phyloP scores from a whole-genome alignment of 495 filamentous ascomycete species.

The Bacidia gigantensis region DNA sequence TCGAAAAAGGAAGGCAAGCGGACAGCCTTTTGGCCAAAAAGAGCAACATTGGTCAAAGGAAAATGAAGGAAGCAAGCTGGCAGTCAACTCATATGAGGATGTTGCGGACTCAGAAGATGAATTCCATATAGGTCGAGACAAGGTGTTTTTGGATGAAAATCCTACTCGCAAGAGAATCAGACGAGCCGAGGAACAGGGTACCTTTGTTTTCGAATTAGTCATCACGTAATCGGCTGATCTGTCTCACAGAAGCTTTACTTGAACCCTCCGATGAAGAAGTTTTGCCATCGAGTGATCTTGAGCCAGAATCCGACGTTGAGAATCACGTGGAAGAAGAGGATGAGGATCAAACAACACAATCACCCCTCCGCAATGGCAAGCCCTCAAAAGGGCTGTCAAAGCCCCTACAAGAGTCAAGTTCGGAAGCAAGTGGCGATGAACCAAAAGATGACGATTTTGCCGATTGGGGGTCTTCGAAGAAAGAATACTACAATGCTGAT shows the following conservation, averaged over 20 bases:
- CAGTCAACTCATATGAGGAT: constrained; percentile 32
- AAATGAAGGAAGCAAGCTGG: constrained; percentile 38
- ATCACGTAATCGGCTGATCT: not conserved
- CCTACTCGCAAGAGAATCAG: constrained; percentile 63
- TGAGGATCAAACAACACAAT: constrained; percentile 20
- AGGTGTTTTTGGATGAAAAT: constrained; percentile 68
- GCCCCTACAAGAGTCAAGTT: constrained; percentile 16
- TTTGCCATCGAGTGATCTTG: constrained; percentile 35
- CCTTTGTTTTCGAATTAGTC: not conserved
- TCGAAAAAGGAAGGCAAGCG: constrained; percentile 65
- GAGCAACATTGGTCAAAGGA: constrained; percentile 35
- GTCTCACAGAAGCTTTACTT: constrained; percentile 37
- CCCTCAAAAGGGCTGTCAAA: constrained; percentile 1
- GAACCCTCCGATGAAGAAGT: constrained; percentile 85
- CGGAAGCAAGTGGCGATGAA: constrained; percentile 26
- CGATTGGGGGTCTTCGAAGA: constrained; percentile 76
- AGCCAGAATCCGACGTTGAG: constrained; percentile 36
- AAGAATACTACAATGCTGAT: constrained; percentile 86
- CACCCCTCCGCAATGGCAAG: not conserved
- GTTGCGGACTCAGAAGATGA: constrained; percentile 80
- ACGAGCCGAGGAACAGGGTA: constrained; percentile 50
- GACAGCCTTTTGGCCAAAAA: constrained; percentile 22
- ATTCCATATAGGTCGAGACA: constrained; percentile 70
- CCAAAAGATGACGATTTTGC: constrained; percentile 63
- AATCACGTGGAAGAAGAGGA: constrained; percentile 39